Evolutionary conservation across 2,329 filamentous ascomycete genomes (phyloP).

Genomic region (Periglandula ipomoeae): DNA sequence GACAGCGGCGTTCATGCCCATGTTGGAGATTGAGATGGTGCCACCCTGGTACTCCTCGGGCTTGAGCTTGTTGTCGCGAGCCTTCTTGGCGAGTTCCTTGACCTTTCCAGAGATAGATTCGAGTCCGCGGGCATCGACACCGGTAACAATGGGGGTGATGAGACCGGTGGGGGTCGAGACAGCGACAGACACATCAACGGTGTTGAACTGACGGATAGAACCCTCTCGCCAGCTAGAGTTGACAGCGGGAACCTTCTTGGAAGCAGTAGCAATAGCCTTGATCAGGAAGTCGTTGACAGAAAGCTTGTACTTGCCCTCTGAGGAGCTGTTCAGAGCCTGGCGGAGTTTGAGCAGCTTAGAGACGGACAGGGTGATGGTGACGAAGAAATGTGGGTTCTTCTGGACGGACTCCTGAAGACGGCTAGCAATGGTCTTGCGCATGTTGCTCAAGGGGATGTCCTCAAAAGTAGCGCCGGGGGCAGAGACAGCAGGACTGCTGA

Average conservation of each 20-base stretch:
- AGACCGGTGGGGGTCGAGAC: conserved; percentile 88
- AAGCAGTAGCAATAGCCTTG: conserved; percentile 85
- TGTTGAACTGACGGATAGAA: conserved; percentile 86
- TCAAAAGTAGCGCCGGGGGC: conserved; percentile 61
- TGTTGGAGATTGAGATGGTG: conserved; percentile 99
- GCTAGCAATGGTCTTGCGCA: conserved; percentile 96
- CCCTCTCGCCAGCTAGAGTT: conserved; percentile 94
- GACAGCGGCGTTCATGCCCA: conserved; percentile 98
- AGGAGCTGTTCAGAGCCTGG: conserved; percentile 78
- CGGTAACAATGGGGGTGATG: conserved; percentile 95
- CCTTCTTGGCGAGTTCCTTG: conserved; percentile 95
- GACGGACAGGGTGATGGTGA: conserved; percentile 84
- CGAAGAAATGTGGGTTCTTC: conserved; percentile 98
- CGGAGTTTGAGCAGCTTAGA: conserved; percentile 94
- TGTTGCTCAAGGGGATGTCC: conserved; percentile 76
- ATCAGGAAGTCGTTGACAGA: conserved; percentile 99
- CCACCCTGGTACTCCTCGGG: conserved; percentile 98
- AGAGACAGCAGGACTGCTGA: conserved; percentile 45
- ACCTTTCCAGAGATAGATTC: conserved; percentile 79
- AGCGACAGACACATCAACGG: conserved; percentile 89
- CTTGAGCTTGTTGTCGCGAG: conserved; percentile 96
- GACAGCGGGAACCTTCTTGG: conserved; percentile 86
- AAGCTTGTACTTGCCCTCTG: conserved; percentile 94
- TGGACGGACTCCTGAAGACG: conserved; percentile 81
- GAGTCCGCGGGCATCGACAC: conserved; percentile 78